Evolutionary conservation across 108 stramenopile genomes (phyloP), one percentile per base, ranked within the genome.

Genomic region (Poteriospumella lacustris): DNA sequence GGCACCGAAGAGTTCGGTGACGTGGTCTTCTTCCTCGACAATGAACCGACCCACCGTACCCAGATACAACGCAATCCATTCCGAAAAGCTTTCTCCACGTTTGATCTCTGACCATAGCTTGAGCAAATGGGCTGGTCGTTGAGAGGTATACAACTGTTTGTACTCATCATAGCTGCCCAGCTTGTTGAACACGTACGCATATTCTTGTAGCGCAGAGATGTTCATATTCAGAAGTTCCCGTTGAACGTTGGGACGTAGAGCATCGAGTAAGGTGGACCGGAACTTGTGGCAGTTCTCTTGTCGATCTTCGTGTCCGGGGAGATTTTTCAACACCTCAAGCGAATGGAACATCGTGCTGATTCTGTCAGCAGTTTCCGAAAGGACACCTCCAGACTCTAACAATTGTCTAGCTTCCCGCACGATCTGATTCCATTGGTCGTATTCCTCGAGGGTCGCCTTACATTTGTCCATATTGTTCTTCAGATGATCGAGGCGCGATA

Each of bases 301-400:
- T 34, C 70, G 43, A 9, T 73, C 70, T 73, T 73, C 70, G 42
- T 73, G 36, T 42, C 70, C 70, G 28, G 70, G 70, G 33, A 73
- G 43, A 34, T 73, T 19, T 3, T 38, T 3, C 33, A 73, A 73
- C 12, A 73, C 31, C 31, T 73, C 70, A 9, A 73, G 36, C 26
- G 70, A 73, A 5, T 42, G 26, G 28, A 56, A 73, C 70, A 73
- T 44, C 28, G 41, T 42, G 26, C 36, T 34, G 19, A 73, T 52
- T 42, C 70, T 73, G 31, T 73, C 70, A 12, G 70, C 70, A 42
- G 70, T 29, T 52, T 73, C 70, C 12, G 70, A 73, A 5, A 73
- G 31, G 12, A 3, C 33, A 33, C 70, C 70, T 33, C 70, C 70
- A 73, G 31, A 33, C 36, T 73, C 70, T 56, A 73, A 26, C 12